Base-by-base conservation (phyloP, 164 flowering plant species). In the Berberis vulgaris region DNA sequence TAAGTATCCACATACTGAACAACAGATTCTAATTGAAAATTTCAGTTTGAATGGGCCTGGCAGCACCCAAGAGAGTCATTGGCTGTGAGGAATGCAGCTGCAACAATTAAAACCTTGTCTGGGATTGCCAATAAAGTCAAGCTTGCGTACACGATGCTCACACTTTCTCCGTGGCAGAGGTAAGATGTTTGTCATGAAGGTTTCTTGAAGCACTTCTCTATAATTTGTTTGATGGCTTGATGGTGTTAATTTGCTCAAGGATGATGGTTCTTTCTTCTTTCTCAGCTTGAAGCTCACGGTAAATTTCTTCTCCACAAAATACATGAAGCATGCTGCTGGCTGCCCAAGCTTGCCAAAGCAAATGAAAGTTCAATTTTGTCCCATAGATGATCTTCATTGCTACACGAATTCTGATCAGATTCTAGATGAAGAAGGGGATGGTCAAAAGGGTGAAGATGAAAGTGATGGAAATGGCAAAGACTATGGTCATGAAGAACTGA, bases 21-120 rank as follows among this genome's bases (percentile, higher is more conserved):
- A 26, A 26, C 26, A 26, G 26, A 56, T 13, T 56, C 3, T 8
- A 49, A 53, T 59, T 26, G n/a, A 41, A 41, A 41, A 43, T 55
- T 81, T 84, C 89, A 93, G 98, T 93, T 93, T 75, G 98, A 93
- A 73, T 90, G 97, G 98, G 97, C 98, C 0, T 93, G 98, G 98
- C 98, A 93, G 77, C 96, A 93, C 66, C 98, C 98, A 13, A 75
- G 2, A 55, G 87, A 80, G 72, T 93, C 98, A 12, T 42, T 87
- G 47, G 88, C 96, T 1, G 91, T 93, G 52, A 81, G 92, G 71
- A 62, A 80, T 40, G 92, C 92, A 56, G 97, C 98, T 71, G 78
- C 80, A 12, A 68, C 64, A 65, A 83, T 90, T 45, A 90, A 87
- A 74, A 80, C 92, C 11, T 72, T 87, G 2, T 72, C 86, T 45